Conservation (phyloP, 2,329 filamentous ascomycete species). For the Xylariales sp. region DNA sequence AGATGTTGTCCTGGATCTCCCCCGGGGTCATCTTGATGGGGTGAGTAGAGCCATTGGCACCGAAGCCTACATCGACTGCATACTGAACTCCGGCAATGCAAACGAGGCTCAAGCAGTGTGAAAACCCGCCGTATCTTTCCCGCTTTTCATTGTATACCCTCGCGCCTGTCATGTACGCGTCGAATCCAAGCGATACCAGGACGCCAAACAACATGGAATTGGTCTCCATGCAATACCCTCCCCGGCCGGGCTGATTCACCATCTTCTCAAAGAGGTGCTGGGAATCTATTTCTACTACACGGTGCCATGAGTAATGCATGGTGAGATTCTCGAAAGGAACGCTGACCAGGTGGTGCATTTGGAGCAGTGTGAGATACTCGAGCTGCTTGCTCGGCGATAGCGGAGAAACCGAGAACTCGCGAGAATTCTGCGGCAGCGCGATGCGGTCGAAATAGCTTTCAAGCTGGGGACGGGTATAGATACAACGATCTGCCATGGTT, state of each 20-base stretch:
- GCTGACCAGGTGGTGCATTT: constrained; percentile 31
- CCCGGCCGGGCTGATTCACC: constrained; percentile 25
- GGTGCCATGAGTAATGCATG: constrained; percentile 34
- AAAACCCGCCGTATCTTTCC: constrained; percentile 16
- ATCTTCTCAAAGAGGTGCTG: constrained; percentile 33
- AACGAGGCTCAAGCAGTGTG: constrained; percentile 22
- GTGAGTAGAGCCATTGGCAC: constrained; percentile 14
- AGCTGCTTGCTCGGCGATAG: constrained; percentile 6
- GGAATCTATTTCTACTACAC: constrained; percentile 28
- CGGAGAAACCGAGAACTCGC: constrained; percentile 7
- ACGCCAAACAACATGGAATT: constrained; percentile 38
- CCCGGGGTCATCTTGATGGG: constrained; percentile 10
- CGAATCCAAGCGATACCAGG: constrained; percentile 34
- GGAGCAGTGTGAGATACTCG: constrained; percentile 10
- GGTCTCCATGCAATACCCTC: constrained; percentile 43
- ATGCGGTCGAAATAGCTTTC: constrained; percentile 16
- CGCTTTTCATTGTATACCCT: constrained; percentile 14
- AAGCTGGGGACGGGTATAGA: constrained; percentile 12
- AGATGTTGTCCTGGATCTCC: constrained; percentile 9
- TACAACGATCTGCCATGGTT: constrained; percentile 16
- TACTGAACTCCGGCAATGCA: constrained; percentile 11
- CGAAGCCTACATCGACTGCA: constrained; percentile 19
- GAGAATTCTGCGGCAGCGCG: constrained; percentile 10
- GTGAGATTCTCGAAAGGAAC: constrained; percentile 44
- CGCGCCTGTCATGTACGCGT: constrained; percentile 18